A percentile compares a stretch with the other conserved stretches of the same genome.
Conservation (phyloP, 441 rosid species). For the Mallotus japonicus region DNA sequence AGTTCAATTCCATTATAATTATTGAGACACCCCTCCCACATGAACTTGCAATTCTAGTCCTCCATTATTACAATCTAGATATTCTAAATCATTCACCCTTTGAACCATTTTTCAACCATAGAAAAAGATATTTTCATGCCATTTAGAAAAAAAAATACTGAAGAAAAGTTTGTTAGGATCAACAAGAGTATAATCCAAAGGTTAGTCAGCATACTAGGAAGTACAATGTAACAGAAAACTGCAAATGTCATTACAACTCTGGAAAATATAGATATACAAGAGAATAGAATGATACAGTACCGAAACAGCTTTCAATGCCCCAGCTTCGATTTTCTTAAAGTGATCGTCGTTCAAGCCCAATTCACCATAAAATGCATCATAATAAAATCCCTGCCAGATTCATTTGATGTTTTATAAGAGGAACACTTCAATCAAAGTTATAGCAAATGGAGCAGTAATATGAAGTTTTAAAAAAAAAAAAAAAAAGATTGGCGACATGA, state of each 20-base stretch:
- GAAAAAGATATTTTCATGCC: neutral
- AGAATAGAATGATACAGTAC: slow-evolving; percentile 41
- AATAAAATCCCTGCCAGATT: slow-evolving; percentile 80
- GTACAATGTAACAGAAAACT: neutral
- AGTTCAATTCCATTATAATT: neutral
- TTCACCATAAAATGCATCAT: slow-evolving; percentile 91
- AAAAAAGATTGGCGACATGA: neutral
- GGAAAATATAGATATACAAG: neutral
- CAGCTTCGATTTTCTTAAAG: slow-evolving; percentile 66
- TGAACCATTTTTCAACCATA: neutral
- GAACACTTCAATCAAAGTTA: neutral
- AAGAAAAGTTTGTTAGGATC: neutral
- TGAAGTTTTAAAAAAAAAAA: neutral
- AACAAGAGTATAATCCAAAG: slow-evolving; percentile 1
- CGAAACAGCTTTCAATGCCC: slow-evolving; percentile 70
- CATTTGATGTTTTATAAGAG: neutral
- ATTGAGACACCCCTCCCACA: slow-evolving; percentile 3
- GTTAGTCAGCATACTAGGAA: neutral
- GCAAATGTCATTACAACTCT: neutral
- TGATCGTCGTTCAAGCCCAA: slow-evolving; percentile 83
- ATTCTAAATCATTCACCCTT: slow-evolving; percentile 10
- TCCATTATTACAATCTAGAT: neutral
- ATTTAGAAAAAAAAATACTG: neutral
- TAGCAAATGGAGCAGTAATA: neutral
- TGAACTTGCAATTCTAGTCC: neutral